Evolutionary conservation across 2,329 filamentous ascomycete genomes (phyloP).

Genomic region (Amauroascus verrucosus): DNA sequence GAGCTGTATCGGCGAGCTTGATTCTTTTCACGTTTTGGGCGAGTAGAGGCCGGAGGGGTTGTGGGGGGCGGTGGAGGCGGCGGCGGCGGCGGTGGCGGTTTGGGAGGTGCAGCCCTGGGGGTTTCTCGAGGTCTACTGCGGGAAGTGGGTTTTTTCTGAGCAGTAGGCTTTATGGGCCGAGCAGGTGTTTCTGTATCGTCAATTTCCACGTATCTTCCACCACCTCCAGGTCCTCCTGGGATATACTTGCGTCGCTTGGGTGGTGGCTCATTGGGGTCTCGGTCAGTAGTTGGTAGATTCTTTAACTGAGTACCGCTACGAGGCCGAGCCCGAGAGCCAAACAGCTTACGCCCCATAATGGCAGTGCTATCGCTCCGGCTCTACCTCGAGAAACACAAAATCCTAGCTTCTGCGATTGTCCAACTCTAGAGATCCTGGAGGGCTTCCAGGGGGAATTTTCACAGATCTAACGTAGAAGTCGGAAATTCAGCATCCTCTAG

Average conservation of each 20-base stretch:
- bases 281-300: conserved; percentile 22
- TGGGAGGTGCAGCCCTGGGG: conserved; percentile 4
- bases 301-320: conserved; percentile 27
- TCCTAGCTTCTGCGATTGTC: neutral
- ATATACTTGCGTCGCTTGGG: conserved; percentile 67
- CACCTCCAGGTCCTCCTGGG: conserved; percentile 75
- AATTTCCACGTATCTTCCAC: conserved; percentile 70
- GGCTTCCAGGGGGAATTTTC: neutral
- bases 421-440: neutral
- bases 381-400: neutral
- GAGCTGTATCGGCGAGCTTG: conserved; percentile 60
- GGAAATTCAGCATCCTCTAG: neutral
- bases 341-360: conserved; percentile 21
- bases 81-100: conserved; percentile 14
- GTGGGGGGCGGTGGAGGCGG: neutral
- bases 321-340: conserved; percentile 23
- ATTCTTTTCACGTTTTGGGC: conserved; percentile 35
- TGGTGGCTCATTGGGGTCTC: conserved; percentile 46
- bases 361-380: conserved; percentile 23
- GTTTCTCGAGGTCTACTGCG: conserved; percentile 44
- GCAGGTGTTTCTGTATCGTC: conserved; percentile 53
- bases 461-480: neutral
- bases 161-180: conserved; percentile 19
- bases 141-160: conserved; percentile 38
- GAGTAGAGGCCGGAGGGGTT: conserved; percentile 30